Conservation (phyloP, 2,329 filamentous ascomycete species). For the Talaromyces sp. region DNA sequence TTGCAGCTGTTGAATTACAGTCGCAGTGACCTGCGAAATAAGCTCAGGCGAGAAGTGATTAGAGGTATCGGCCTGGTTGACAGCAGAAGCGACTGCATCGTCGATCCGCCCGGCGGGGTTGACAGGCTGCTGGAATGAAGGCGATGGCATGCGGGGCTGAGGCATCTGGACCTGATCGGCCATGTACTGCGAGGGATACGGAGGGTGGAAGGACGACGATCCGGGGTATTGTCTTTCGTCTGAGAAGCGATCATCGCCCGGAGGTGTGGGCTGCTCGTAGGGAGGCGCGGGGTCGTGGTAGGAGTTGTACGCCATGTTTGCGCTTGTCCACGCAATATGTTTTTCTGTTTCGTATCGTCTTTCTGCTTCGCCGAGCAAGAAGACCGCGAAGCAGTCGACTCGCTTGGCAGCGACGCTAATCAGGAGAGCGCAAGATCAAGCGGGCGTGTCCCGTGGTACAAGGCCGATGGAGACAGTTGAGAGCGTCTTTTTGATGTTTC, state of each 20-base stretch:
- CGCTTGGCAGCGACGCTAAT: background rate
- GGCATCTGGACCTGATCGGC: constrained; percentile 30
- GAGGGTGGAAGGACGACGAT: constrained; percentile 22
- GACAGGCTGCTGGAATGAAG: constrained; percentile 13
- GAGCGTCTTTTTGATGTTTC: background rate
- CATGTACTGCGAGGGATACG: constrained; percentile 28
- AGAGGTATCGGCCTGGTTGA: constrained; percentile 35
- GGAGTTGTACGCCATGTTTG: constrained; percentile 7
- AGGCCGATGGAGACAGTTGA: background rate
- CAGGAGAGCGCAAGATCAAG: background rate
- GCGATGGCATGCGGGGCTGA: constrained; percentile 27
- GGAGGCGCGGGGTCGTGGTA: constrained; percentile 4
- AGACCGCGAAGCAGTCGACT: constrained; percentile 11
- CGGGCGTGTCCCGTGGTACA: background rate
- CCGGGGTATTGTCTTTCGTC: constrained; percentile 1
- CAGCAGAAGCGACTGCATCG: background rate
- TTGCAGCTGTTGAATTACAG: constrained; percentile 55
- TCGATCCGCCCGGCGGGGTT: constrained; percentile 13
- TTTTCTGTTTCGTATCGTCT: background rate
- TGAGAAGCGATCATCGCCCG: constrained; percentile 1
- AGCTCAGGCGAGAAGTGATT: constrained; percentile 55
- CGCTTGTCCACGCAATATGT: background rate
- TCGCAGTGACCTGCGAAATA: constrained; percentile 56
- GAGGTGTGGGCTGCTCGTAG: constrained; percentile 22
- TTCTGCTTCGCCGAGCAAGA: constrained; percentile 4